Conservation (phyloP, 148 eudicot species). For the Rhododendron ovatum region DNA sequence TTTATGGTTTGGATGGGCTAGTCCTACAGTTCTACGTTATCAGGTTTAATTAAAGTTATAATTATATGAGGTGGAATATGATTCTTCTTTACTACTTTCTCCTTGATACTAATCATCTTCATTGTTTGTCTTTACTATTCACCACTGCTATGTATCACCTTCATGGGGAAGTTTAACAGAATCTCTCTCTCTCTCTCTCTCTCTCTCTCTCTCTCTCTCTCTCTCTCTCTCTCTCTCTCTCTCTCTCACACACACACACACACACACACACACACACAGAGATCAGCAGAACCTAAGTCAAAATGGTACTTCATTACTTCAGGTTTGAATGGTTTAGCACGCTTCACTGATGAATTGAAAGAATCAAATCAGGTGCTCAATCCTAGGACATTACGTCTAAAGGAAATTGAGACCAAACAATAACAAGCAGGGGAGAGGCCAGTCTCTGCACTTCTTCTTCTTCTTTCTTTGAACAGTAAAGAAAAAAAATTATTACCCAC, state of each 20-base stretch:
- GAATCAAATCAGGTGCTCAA: neutral
- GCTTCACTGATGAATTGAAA: neutral
- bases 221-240: too few species aligned
- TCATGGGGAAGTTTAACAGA: neutral
- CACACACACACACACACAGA: neutral
- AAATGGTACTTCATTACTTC: neutral
- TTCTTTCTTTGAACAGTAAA: too few species aligned
- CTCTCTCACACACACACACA: too few species aligned
- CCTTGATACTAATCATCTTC: neutral
- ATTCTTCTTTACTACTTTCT: conserved; percentile 10
- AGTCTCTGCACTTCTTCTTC: neutral
- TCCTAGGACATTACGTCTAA: neutral
- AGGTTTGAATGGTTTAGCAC: neutral
- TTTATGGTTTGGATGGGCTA: neutral
- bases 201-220: conserved; percentile 1
- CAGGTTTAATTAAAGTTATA: conserved; percentile 1
- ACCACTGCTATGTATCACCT: neutral
- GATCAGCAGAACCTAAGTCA: neutral
- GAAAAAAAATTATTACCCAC: too few species aligned
- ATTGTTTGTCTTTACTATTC: neutral
- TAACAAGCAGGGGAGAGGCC: neutral
- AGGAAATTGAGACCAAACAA: neutral
- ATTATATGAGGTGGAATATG: neutral
- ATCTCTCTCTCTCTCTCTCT: neutral
- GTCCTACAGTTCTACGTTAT: neutral